Conservation (phyloP, 2,329 filamentous ascomycete genomes). For the Pestalotiopsis sp. region DNA sequence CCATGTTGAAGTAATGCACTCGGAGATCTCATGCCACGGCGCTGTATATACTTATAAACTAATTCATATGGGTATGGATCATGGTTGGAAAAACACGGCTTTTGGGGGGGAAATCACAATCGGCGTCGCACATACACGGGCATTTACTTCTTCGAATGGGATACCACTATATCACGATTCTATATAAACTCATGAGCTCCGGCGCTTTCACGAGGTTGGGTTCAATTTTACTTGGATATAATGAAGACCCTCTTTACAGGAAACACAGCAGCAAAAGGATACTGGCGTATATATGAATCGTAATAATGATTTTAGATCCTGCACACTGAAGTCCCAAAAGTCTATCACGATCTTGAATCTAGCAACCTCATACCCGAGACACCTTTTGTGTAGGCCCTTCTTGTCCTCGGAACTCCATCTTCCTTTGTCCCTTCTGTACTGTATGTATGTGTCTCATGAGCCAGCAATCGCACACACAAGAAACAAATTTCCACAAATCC, state of each 20-base stretch:
- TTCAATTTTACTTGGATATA: background rate
- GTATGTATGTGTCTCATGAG: background rate
- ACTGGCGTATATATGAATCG: background rate
- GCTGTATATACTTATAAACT: constrained; percentile 1
- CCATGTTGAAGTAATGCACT: background rate
- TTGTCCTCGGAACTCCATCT: background rate
- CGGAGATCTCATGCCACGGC: background rate
- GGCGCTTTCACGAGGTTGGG: constrained; percentile 4
- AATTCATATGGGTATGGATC: constrained; percentile 4
- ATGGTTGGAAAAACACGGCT: background rate
- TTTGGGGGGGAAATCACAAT: background rate
- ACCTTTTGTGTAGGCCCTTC: background rate
- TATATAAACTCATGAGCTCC: background rate
- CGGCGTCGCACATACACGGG: background rate
- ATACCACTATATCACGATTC: constrained; percentile 3
- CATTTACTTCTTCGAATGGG: background rate
- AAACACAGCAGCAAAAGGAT: background rate
- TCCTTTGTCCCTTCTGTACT: background rate
- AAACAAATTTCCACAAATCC: background rate
- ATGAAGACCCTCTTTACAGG: background rate
- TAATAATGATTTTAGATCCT: background rate
- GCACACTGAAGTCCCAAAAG: background rate
- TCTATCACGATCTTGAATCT: background rate
- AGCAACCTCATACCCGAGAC: background rate
- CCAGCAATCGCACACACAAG: background rate